Base-by-base conservation (phyloP, 1,284 basidiomycete genomes). In the Anthracocystis walkeri region DNA sequence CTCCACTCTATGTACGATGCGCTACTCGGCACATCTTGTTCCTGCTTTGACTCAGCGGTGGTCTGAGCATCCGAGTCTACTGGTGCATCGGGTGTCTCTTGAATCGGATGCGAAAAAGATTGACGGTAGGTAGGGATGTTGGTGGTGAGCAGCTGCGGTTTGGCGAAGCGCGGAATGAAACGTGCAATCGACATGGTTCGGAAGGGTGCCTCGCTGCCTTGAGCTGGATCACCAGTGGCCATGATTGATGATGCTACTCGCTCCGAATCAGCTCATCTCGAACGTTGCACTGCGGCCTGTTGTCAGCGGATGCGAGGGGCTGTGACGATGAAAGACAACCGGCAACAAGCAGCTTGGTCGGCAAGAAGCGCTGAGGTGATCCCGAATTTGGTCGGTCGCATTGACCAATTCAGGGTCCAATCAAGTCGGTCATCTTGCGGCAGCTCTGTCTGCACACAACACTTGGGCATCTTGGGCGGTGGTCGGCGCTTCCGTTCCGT, bases 61-160 rank as follows among this genome's bases (percentile, higher is more conserved):
- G n/a, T 21, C 7, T 25, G 40, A 2, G 27, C 3, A 2, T 50
- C 21, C 5, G 57, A 0, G 1, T 50, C 7, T 6, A 8, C 11
- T 20, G 25, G 4, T 10, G 27, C 20, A 10, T 53, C 18, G 25
- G 6, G 20, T 7, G 29, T n/a, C 8, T 31, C 65, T 21, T 35
- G 40, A 18, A 14, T 21, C 3, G 73, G 63, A 41, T 41, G 41
- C 3, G 67, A 65, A 25, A 75, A 75, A 1, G 73, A 75, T 40
- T 75, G 73, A 8, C 73, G 67, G 48, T 75, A 75, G n/a, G 54
- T 58, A 8, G 73, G 73, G 8, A 75, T 70, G 45, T 49, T 18
- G 38, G 25, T 38, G 41, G 67, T 62, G 20, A 71, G 38, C 6
- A 75, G 53, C 11, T 54, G 64, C n/a, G 73, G 73, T 46, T 61